Percentiles rank a stretch among this genome's conserved stretches.
These are phyloP conservation scores for Hibiscus tridactylites DNA, from an alignment of 345 rosid genomes.

Conservation along the genomic window DNA sequence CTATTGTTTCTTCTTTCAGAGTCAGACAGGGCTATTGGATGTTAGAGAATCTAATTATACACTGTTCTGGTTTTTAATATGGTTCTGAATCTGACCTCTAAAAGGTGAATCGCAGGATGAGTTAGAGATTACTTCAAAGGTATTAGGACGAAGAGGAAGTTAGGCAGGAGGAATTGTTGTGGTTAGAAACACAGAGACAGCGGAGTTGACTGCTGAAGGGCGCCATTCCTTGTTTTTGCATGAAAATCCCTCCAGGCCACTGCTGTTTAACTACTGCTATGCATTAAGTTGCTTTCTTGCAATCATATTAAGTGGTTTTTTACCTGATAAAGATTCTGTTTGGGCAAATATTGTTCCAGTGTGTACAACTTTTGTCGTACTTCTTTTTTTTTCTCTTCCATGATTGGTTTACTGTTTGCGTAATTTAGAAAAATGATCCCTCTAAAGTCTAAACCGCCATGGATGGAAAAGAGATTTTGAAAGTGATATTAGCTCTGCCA, in stretches of 20 bases:
- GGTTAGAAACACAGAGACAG: conserved; percentile 30
- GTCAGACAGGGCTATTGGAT: background rate
- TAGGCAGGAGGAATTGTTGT: conserved; percentile 61
- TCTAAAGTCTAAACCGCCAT: no score
- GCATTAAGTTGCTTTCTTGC: background rate
- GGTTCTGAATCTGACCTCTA: background rate
- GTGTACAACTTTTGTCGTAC: no score
- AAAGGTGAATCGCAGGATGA: conserved; percentile 49
- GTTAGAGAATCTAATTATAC: background rate
- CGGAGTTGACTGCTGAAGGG: conserved; percentile 83
- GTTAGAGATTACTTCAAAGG: conserved; percentile 46
- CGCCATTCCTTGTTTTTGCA: conserved; percentile 41
- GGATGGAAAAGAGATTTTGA: no score
- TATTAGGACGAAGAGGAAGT: conserved; percentile 56
- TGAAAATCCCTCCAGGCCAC: background rate
- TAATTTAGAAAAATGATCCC: no score
- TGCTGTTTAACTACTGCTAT: no score
- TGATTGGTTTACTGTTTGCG: no score
- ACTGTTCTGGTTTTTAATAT: background rate
- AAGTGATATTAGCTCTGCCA: no score
- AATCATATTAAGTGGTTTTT: background rate
- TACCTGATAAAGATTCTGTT: background rate
- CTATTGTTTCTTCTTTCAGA: background rate
- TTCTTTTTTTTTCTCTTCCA: no score
- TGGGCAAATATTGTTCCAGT: background rate